Percentiles rank a stretch among this genome's conserved stretches.
Conservation (phyloP, 139 green algal genomes). For the Chlamydomonas sp. region DNA sequence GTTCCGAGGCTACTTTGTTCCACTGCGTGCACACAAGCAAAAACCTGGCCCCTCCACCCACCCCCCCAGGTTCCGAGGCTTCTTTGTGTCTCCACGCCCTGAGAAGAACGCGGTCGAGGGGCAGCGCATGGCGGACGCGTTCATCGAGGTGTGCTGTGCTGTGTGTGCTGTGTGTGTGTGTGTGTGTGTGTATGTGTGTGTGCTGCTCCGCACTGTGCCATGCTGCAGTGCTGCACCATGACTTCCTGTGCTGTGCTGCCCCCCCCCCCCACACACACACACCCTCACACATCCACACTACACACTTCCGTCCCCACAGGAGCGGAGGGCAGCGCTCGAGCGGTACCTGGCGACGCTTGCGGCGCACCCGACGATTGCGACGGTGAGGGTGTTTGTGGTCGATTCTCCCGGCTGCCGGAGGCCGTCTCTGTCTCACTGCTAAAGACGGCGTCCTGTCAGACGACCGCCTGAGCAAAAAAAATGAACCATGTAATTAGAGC, state of each 20-base stretch:
- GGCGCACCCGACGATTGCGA: constrained; percentile 69
- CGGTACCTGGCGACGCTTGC: constrained; percentile 75
- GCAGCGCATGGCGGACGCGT: constrained; percentile 60
- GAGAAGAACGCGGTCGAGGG: constrained; percentile 79
- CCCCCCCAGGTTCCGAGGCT: constrained; percentile 36
- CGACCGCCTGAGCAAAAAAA: not conserved
- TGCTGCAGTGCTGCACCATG: no score
- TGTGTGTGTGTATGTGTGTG: no score
- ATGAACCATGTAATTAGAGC: not conserved
- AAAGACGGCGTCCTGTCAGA: not conserved
- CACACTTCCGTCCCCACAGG: no score
- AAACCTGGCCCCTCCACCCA: not conserved
- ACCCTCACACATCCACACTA: no score
- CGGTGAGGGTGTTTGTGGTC: constrained; percentile 75
- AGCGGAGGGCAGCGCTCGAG: constrained; percentile 63
- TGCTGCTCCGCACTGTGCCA: no score
- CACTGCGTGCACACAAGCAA: constrained; percentile 38
- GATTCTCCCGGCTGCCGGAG: constrained; percentile 38
- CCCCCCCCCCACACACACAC: no score
- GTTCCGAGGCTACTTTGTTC: constrained; percentile 34
- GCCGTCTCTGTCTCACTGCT: not conserved
- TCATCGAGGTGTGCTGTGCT: no score
- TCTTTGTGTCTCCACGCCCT: constrained; percentile 70
- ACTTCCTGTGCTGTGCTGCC: no score
- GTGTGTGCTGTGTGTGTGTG: no score